Evolutionary conservation across 805 yeast genomes (phyloP), one percentile per base, ranked within the genome.

Genomic region (Vanderwaltozyma polyspora): DNA sequence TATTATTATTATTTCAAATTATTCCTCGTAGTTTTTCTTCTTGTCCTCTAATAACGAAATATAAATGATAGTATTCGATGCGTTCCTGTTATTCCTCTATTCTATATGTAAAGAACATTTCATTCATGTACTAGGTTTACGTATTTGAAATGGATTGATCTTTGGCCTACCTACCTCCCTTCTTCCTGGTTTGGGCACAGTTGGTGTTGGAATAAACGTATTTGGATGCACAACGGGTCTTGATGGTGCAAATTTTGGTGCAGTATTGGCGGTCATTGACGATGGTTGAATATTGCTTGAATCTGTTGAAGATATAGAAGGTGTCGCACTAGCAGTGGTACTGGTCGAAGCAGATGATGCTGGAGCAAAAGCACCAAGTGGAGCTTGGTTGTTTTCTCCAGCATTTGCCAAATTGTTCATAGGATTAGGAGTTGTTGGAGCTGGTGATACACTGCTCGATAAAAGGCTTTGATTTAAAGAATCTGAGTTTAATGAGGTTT

Each of bases 91-190:
- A n/a, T n/a, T n/a, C n/a, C n/a, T n/a, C n/a, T n/a, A n/a, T n/a
- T n/a, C n/a, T n/a, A n/a, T n/a, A n/a, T n/a, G n/a, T n/a, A n/a
- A n/a, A n/a, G n/a, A n/a, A n/a, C n/a, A n/a, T n/a, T n/a, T n/a
- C n/a, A n/a, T n/a, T n/a, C n/a, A n/a, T n/a, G n/a, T n/a, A n/a
- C n/a, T 27, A n/a, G 45, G 37, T 27, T 42, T 39, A 13, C 39
- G 39, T 9, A 40, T 22, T 19, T 43, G 32, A 10, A 41, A n/a
- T 4, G 51, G 49, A 32, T 41, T 45, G 4, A 51, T 39, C 32
- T 52, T 55, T 5, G 59, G 59, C 36, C 48, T 49, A n/a, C 60
- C 60, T 1, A 55, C 55, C 30, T 51, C 56, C 31, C 55, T 44
- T 34, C 36, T 28, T 4, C 11, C n/a, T 19, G 31, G 31, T 12